Percentiles rank a stretch among this genome's conserved stretches.
These are phyloP conservation scores for Rhododendron griersonianum DNA, from an alignment of 148 eudicot genomes.

Conservation along the genomic window DNA sequence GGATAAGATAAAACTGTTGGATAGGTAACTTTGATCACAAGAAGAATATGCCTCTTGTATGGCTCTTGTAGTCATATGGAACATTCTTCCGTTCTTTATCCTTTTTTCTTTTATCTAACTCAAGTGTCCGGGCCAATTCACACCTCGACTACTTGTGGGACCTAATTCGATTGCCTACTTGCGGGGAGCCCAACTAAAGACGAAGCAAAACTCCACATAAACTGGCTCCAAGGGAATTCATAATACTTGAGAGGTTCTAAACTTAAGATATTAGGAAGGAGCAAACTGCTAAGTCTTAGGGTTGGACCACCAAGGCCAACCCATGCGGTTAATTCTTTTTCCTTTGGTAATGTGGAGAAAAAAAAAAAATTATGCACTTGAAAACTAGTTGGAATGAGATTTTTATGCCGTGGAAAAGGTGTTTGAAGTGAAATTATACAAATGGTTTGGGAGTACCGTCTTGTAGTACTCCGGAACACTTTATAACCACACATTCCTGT, in stretches of 20 bases:
- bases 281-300: too few species aligned
- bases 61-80: not conserved
- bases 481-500: too few species aligned
- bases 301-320: not conserved
- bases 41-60: not conserved
- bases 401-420: not conserved
- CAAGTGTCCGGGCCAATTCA: not conserved
- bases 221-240: not conserved
- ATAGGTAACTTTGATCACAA: not conserved
- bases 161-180: too few species aligned
- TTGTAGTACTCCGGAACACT: too few species aligned
- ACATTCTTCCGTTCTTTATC: not conserved
- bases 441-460: too few species aligned
- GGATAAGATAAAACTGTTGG: not conserved
- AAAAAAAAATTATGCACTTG: not conserved
- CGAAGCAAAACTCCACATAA: too few species aligned
- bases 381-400: not conserved
- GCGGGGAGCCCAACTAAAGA: too few species aligned
- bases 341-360: not conserved
- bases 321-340: too few species aligned
- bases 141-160: not conserved
- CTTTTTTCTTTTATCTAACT: not conserved
- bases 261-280: too few species aligned
- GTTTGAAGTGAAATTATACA: not conserved
- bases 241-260: too few species aligned